phyloP scores from a whole-genome alignment of 176 grass and related monocot species.

The Sorghum bicolor region DNA sequence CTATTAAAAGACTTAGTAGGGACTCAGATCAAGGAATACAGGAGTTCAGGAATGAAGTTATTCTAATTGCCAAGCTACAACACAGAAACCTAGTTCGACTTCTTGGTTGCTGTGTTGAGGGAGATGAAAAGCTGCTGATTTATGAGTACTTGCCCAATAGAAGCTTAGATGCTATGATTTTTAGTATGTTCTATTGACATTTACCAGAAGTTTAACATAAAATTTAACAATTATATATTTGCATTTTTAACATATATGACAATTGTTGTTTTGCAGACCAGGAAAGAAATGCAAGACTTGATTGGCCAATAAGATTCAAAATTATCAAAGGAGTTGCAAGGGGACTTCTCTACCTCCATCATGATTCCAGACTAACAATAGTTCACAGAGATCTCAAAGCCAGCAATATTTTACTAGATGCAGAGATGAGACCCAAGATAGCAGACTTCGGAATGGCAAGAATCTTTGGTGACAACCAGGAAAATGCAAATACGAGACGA shows the following conservation, averaged over 20 bases:
- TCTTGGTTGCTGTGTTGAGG: constrained; percentile 25
- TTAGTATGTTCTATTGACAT: constrained; percentile 5
- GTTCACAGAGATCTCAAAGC: constrained; percentile 56
- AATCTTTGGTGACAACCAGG: constrained; percentile 37
- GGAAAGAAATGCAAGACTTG: background rate
- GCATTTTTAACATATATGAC: too few relatives aligned
- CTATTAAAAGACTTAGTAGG: constrained; percentile 42
- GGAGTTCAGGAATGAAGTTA: constrained; percentile 36
- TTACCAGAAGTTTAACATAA: background rate
- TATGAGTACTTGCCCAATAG: constrained; percentile 40
- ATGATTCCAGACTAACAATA: constrained; percentile 48
- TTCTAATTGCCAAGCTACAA: constrained; percentile 38
- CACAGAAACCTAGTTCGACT: constrained; percentile 42
- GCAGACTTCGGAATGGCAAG: constrained; percentile 58
- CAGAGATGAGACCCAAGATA: constrained; percentile 48
- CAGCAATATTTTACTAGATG: constrained; percentile 44
- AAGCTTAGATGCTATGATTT: constrained; percentile 31
- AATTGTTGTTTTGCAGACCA: background rate
- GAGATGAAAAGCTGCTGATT: constrained; percentile 43
- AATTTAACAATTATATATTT: background rate
- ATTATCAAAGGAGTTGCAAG: constrained; percentile 43
- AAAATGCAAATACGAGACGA: constrained; percentile 34
- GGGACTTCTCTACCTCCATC: constrained; percentile 59
- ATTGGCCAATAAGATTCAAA: constrained; percentile 42
- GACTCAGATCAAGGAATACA: constrained; percentile 36